Percentiles rank a stretch among this genome's conserved stretches.
Evolutionary conservation across 768 basidiomycete genomes (phyloP).

Genomic region (Leccinum sublutescens): DNA sequence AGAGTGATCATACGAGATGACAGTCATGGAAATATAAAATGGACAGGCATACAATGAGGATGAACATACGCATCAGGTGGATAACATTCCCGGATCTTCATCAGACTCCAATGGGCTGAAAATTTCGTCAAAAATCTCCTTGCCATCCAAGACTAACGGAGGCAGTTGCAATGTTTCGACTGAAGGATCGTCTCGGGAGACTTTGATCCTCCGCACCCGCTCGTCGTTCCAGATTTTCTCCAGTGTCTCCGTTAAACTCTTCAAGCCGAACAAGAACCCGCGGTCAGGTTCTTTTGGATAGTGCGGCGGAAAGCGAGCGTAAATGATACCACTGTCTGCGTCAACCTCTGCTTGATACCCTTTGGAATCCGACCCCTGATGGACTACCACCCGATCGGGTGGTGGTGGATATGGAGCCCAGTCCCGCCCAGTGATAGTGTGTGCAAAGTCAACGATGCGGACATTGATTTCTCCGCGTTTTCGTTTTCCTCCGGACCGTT

Average conservation of each 20-base stretch:
- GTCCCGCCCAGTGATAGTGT: constrained; percentile 94
- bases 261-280: constrained; percentile 90
- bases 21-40: neutral
- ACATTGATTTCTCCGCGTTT: constrained; percentile 92
- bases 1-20: neutral
- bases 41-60: neutral
- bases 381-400: constrained; percentile 36
- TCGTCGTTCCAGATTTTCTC: constrained; percentile 89
- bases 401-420: constrained; percentile 68
- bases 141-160: constrained; percentile 66
- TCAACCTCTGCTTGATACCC: constrained; percentile 85
- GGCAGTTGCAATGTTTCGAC: constrained; percentile 52
- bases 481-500: constrained; percentile 61
- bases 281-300: constrained; percentile 87
- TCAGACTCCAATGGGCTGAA: constrained; percentile 49
- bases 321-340: constrained; percentile 75
- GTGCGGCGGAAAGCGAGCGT: constrained; percentile 93
- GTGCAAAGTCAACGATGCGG: constrained; percentile 97
- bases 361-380: constrained; percentile 56
- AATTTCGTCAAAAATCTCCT: constrained; percentile 76
- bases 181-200: constrained; percentile 54
- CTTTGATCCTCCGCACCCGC: constrained; percentile 65
- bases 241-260: constrained; percentile 72
- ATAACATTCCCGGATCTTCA: constrained; percentile 75
- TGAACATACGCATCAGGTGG: constrained; percentile 44